Conservation (phyloP, 2,329 filamentous ascomycete genomes). For the Cordyceps farinosa region DNA sequence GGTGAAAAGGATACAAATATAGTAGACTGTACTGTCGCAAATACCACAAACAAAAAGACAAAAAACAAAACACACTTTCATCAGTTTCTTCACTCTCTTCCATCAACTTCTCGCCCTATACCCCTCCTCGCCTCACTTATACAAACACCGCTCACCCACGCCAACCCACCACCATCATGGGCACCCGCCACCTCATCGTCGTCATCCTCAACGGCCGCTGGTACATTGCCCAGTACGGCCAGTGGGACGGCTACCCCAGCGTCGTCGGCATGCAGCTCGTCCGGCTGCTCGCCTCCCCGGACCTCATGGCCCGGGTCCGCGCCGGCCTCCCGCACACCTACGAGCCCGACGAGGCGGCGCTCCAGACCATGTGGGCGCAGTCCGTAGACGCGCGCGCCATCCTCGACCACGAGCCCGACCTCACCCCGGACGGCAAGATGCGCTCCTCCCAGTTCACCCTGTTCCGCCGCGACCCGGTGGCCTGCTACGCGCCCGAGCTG, state of each 20-base stretch:
- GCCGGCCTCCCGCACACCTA: constrained; percentile 13
- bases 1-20: neutral
- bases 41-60: neutral
- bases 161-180: neutral
- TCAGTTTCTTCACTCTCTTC: neutral
- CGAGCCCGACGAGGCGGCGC: neutral
- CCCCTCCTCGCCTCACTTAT: too few relatives aligned
- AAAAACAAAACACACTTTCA: neutral
- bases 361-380: neutral
- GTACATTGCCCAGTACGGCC: constrained; percentile 13
- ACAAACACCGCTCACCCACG: neutral
- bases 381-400: neutral
- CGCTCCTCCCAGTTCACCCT: neutral
- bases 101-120: too few relatives aligned
- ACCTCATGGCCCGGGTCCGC: neutral
- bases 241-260: constrained; percentile 13
- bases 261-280: constrained; percentile 4
- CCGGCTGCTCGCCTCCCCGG: neutral
- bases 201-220: constrained; percentile 10
- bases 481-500: constrained; percentile 6
- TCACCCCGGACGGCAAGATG: neutral
- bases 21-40: neutral
- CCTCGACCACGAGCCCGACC: too few relatives aligned
- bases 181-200: constrained; percentile 16
- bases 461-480: neutral